These are phyloP conservation scores for Saksenaea vasiformis DNA, from an alignment of 371 early-diverging fungal species.

Conservation along the genomic window DNA sequence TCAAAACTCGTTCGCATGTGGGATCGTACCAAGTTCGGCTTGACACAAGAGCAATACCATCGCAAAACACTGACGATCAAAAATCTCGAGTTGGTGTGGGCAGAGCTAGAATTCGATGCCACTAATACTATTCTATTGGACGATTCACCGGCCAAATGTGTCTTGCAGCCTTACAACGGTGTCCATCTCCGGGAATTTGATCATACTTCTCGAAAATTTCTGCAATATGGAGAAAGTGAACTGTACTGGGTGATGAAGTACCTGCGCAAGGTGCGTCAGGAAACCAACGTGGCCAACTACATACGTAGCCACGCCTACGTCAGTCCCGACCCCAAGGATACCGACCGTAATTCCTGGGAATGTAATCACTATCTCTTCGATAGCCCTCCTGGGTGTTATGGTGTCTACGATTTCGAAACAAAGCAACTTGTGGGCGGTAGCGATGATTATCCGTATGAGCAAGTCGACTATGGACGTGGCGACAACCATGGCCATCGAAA, in stretches of 20 bases:
- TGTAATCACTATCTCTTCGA: background rate
- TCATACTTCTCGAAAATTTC: background rate
- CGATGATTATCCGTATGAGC: background rate
- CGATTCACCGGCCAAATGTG: constrained; percentile 65
- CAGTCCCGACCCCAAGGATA: constrained; percentile 1
- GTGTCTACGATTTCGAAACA: background rate
- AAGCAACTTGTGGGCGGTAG: background rate
- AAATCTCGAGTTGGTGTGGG: constrained; percentile 62
- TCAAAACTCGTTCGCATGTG: constrained; percentile 53
- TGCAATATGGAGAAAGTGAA: constrained; percentile 44
- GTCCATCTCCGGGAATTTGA: constrained; percentile 39
- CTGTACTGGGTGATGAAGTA: constrained; percentile 8
- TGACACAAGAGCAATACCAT: constrained; percentile 47
- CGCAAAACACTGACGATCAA: constrained; percentile 63
- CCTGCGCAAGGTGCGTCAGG: background rate
- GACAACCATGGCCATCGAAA: too few relatives aligned
- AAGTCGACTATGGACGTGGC: background rate
- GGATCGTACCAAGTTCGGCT: constrained; percentile 61
- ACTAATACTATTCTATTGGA: constrained; percentile 73
- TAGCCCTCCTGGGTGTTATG: background rate
- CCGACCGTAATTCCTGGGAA: constrained; percentile 2
- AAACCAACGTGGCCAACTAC: constrained; percentile 10
- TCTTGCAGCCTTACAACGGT: constrained; percentile 65
- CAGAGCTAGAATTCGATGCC: constrained; percentile 46
- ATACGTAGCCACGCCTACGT: constrained; percentile 9